Conservation (phyloP, 257 asterid species). For the Handroanthus guayacan region DNA sequence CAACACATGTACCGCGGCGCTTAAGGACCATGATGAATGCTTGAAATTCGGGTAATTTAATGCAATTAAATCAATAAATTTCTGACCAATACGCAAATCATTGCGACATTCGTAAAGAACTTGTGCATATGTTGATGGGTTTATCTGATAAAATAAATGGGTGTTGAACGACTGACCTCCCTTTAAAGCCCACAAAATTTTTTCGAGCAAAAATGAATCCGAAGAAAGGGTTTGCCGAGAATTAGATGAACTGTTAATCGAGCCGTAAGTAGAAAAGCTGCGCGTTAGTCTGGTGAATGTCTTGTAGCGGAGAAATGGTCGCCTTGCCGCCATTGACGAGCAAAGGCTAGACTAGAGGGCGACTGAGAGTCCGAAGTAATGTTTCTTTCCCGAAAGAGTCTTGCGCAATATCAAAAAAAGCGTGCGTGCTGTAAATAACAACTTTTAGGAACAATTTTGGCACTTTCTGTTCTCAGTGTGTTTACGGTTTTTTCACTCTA, state of each 20-base stretch:
- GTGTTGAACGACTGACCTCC: constrained; percentile 58
- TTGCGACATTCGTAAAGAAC: constrained; percentile 54
- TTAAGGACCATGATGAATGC: constrained; percentile 64
- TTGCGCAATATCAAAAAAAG: background rate
- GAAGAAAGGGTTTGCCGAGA: constrained; percentile 37
- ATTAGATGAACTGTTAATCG: constrained; percentile 12
- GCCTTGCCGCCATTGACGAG: constrained; percentile 48
- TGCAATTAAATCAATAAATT: constrained; percentile 58
- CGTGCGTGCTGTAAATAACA: background rate
- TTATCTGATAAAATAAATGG: constrained; percentile 49
- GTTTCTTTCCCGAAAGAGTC: background rate
- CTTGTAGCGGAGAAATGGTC: constrained; percentile 29
- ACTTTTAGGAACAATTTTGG: background rate
- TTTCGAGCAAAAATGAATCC: constrained; percentile 60
- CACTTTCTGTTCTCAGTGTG: background rate
- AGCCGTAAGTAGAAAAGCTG: constrained; percentile 27
- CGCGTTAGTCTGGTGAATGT: constrained; percentile 21
- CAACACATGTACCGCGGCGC: constrained; percentile 64
- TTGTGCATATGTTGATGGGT: constrained; percentile 58
- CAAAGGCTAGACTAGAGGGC: background rate
- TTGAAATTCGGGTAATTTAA: constrained; percentile 59
- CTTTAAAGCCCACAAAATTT: constrained; percentile 62
- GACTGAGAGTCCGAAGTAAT: background rate
- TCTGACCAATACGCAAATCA: constrained; percentile 54
- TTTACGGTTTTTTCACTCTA: too few species aligned